These are phyloP conservation scores for Pythium folliculosum DNA, from an alignment of 352 stramenopile species.

Conservation along the genomic window DNA sequence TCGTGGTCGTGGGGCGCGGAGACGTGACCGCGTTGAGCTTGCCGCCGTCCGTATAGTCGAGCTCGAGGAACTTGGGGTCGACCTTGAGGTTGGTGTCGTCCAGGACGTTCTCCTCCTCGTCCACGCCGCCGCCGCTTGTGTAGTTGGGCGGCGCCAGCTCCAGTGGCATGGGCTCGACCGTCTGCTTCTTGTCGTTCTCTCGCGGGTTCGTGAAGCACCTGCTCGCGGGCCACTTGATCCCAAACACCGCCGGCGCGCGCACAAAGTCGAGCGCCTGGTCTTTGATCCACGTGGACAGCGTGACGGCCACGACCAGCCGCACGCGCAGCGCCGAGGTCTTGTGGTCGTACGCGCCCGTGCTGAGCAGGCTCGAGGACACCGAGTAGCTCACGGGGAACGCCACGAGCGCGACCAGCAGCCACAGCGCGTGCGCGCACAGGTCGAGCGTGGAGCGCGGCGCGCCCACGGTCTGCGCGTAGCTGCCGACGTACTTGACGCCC, in stretches of 20 bases:
- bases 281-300: conserved; percentile 11
- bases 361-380: neutral
- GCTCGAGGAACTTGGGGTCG: neutral
- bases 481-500: conserved; percentile 9
- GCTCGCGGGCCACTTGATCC: neutral
- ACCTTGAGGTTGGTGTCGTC: neutral
- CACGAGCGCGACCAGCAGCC: conserved; percentile 6
- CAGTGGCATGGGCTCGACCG: neutral
- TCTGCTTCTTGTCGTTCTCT: neutral
- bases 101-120: neutral
- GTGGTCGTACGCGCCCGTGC: neutral
- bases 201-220: neutral
- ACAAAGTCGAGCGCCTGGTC: neutral
- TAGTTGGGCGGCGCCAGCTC: conserved; percentile 3
- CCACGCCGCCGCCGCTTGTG: neutral
- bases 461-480: conserved; percentile 3
- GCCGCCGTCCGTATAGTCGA: neutral
- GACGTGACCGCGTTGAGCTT: neutral
- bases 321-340: neutral
- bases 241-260: neutral
- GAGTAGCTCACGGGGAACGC: conserved; percentile 6
- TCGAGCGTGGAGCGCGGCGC: neutral
- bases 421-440: neutral
- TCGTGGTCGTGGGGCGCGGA: neutral
- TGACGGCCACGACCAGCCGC: conserved; percentile 5